Conservation (phyloP, 345 rosid genomes). For the Nephelium lappaceum region DNA sequence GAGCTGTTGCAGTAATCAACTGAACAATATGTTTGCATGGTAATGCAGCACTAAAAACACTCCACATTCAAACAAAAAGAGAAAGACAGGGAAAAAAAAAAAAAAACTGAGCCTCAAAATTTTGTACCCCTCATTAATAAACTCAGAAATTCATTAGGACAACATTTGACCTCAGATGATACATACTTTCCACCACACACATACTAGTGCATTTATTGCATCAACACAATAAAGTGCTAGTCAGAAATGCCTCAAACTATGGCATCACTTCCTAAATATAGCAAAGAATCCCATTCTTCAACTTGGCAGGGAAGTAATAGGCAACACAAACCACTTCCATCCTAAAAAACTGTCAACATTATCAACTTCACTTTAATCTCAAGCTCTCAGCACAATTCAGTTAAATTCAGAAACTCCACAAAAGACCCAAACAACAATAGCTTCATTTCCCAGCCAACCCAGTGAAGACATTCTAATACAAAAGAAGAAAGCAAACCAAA, state of each 20-base stretch:
- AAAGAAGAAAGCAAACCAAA: background rate
- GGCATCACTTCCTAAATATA: slow-evolving; percentile 9
- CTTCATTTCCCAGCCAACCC: slow-evolving; percentile 3
- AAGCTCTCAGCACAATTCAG: background rate
- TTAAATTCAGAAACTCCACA: slow-evolving; percentile 4
- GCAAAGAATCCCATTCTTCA: background rate
- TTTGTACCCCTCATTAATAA: background rate
- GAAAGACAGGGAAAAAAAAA: background rate
- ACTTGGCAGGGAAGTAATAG: background rate
- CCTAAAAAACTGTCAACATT: slow-evolving; percentile 2
- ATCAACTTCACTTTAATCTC: slow-evolving; percentile 3
- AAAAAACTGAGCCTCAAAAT: background rate
- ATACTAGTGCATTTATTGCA: background rate
- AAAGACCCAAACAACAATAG: slow-evolving; percentile 6
- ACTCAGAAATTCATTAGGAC: background rate
- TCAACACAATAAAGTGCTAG: background rate
- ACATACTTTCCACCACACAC: slow-evolving; percentile 4
- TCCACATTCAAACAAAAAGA: background rate
- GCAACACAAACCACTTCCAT: background rate
- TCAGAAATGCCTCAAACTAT: background rate
- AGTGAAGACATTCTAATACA: background rate
- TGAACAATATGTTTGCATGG: background rate
- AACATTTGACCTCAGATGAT: background rate
- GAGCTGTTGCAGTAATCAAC: background rate
- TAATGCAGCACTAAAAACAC: background rate